Conservation (phyloP, 768 basidiomycete species). For the Rhodotorula kratochvilovae region DNA sequence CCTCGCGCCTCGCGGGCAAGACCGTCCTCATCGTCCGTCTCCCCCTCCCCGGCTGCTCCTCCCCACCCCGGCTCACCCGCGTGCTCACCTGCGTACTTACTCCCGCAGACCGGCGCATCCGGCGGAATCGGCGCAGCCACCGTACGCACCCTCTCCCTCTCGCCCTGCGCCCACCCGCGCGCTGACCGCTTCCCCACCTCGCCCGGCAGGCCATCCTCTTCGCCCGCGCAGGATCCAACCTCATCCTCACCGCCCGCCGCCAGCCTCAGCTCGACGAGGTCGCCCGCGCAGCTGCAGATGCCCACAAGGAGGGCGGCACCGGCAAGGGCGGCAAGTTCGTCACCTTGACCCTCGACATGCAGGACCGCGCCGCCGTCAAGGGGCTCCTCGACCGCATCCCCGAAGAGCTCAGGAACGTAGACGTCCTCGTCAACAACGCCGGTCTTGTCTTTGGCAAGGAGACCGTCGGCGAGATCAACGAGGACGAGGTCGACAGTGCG, state of each 20-base stretch:
- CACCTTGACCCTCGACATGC: constrained; percentile 31
- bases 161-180: background rate
- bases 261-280: constrained; percentile 34
- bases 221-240: constrained; percentile 34
- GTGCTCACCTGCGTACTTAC: background rate
- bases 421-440: constrained; percentile 48
- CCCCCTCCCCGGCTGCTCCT: background rate
- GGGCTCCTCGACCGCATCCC: constrained; percentile 28
- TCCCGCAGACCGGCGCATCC: constrained; percentile 30
- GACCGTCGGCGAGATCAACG: constrained; percentile 72
- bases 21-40: constrained; percentile 33
- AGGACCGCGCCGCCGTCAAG: constrained; percentile 18
- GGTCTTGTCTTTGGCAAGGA: constrained; percentile 87
- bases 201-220: constrained; percentile 31
- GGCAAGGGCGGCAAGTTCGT: constrained; percentile 29
- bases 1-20: constrained; percentile 20
- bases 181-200: background rate
- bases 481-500: constrained; percentile 56
- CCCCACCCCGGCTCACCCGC: background rate
- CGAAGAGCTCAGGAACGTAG: constrained; percentile 23
- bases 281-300: constrained; percentile 4
- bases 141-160: background rate
- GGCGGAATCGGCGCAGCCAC: constrained; percentile 36
- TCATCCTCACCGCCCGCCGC: constrained; percentile 39
- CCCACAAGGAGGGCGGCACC: constrained; percentile 24